A percentile compares a stretch with the other conserved stretches of the same genome.
phyloP scores from a whole-genome alignment of 2,329 filamentous ascomycete species.

The Aspergillus versicolor region DNA sequence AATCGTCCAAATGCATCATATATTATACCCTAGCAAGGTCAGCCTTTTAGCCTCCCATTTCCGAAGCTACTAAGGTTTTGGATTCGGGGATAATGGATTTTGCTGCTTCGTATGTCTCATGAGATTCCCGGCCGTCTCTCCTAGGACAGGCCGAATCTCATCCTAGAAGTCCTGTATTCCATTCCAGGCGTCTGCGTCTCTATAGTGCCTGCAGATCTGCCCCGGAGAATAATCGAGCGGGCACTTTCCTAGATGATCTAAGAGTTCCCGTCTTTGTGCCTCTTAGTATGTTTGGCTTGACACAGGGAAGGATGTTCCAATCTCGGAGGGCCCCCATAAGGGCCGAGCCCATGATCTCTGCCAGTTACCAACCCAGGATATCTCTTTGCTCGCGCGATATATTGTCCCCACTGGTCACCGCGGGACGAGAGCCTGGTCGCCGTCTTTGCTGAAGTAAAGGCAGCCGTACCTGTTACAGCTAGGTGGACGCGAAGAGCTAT shows the following conservation, averaged over 20 bases:
- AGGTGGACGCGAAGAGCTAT: constrained; percentile 9
- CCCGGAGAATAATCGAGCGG: constrained; percentile 22
- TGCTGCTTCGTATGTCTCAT: constrained; percentile 37
- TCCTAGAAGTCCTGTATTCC: constrained; percentile 38
- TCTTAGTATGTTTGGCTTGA: not conserved
- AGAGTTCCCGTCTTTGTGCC: constrained; percentile 18
- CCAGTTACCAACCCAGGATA: constrained; percentile 28
- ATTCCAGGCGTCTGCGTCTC: constrained; percentile 25
- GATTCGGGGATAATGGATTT: constrained; percentile 8
- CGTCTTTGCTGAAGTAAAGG: constrained; percentile 37
- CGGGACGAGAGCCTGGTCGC: constrained; percentile 32
- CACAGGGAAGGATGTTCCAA: no score
- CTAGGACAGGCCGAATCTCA: constrained; percentile 33
- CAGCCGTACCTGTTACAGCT: constrained; percentile 33
- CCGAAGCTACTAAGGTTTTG: not conserved
- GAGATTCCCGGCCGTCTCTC: constrained; percentile 41
- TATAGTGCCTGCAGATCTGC: constrained; percentile 17
- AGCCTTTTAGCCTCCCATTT: not conserved
- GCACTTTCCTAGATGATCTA: constrained; percentile 16
- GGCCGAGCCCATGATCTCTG: no score
- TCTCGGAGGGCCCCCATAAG: no score
- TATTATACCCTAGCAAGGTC: not conserved
- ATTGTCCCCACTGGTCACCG: constrained; percentile 23
- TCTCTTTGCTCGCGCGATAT: constrained; percentile 30
- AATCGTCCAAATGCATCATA: not conserved